phyloP scores from a whole-genome alignment of 2,329 filamentous ascomycete species.

The Monilinia fructicola region DNA sequence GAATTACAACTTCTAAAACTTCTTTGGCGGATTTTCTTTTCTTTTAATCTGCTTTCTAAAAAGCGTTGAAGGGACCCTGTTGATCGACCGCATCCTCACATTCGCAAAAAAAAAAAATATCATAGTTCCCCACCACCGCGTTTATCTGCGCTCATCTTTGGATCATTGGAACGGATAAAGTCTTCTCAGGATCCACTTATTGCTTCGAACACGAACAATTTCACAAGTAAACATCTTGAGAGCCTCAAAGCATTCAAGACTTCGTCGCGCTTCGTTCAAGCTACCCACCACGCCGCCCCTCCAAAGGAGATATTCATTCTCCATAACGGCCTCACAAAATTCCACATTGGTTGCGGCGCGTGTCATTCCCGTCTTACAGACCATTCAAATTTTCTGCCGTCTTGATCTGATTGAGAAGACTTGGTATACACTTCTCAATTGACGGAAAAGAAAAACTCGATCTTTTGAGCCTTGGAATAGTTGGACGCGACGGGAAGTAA shows the following conservation, averaged over 20 bases:
- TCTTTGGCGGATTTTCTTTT: constrained; percentile 17
- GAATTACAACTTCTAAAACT: constrained; percentile 5
- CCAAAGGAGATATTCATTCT: constrained; percentile 8
- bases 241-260: constrained; percentile 17
- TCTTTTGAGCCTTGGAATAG: not conserved
- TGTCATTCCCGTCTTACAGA: constrained; percentile 9
- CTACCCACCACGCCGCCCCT: constrained; percentile 10
- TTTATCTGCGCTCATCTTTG: constrained; percentile 24
- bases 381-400: constrained; percentile 1
- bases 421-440: constrained; percentile 5
- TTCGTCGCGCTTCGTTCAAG: constrained; percentile 20
- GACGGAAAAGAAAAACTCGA: constrained; percentile 12
- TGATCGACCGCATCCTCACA: constrained; percentile 20
- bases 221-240: constrained; percentile 22
- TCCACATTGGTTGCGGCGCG: constrained; percentile 12
- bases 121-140: constrained; percentile 23
- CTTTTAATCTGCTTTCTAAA: constrained; percentile 1
- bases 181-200: constrained; percentile 23
- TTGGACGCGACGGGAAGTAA: constrained; percentile 10
- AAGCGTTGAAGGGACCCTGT: constrained; percentile 22
- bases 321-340: constrained; percentile 10
- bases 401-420: not conserved
- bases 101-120: constrained; percentile 18
- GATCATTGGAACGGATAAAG: constrained; percentile 24
- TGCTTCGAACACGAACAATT: constrained; percentile 25